phyloP scores from a whole-genome alignment of 805 yeast species.

The Scheffersomyces amazonensis region DNA sequence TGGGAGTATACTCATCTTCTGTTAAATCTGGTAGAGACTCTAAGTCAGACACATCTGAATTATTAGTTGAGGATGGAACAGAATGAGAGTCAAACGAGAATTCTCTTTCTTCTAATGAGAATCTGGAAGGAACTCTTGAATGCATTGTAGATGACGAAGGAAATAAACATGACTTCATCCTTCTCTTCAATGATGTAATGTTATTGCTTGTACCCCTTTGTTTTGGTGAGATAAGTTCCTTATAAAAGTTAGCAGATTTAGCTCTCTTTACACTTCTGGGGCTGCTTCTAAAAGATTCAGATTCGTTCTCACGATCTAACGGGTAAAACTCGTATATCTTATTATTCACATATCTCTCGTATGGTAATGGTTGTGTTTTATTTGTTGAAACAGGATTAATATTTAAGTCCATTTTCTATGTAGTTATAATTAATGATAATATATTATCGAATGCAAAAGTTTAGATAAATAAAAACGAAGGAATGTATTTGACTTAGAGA shows the following conservation, averaged over 20 bases:
- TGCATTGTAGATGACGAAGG: slow-evolving; percentile 3
- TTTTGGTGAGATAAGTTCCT: too few relatives aligned
- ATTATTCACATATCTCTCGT: slow-evolving; percentile 14
- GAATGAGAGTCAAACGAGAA: slow-evolving; percentile 9
- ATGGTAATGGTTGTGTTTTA: slow-evolving; percentile 24
- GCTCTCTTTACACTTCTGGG: slow-evolving; percentile 14
- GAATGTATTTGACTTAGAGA: too few relatives aligned
- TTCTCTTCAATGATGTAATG: not conserved
- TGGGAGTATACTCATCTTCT: slow-evolving; percentile 25
- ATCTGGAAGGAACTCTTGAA: not conserved
- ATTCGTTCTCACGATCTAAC: slow-evolving; percentile 1
- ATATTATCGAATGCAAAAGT: too few relatives aligned
- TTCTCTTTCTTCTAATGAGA: slow-evolving; percentile 5
- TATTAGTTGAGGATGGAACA: slow-evolving; percentile 7
- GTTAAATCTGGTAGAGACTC: slow-evolving; percentile 38
- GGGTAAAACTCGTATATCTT: slow-evolving; percentile 21
- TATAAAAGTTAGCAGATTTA: slow-evolving; percentile 3
- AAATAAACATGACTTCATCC: not conserved
- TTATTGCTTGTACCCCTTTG: not conserved
- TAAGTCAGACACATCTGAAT: slow-evolving; percentile 24
- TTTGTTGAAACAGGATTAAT: slow-evolving; percentile 5
- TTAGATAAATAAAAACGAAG: too few relatives aligned
- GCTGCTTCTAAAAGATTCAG: slow-evolving; percentile 6
- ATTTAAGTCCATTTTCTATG: slow-evolving; percentile 9
- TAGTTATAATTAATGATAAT: too few relatives aligned